Conservation (phyloP, 2,329 filamentous ascomycete genomes). For the Fusarium metavorans region DNA sequence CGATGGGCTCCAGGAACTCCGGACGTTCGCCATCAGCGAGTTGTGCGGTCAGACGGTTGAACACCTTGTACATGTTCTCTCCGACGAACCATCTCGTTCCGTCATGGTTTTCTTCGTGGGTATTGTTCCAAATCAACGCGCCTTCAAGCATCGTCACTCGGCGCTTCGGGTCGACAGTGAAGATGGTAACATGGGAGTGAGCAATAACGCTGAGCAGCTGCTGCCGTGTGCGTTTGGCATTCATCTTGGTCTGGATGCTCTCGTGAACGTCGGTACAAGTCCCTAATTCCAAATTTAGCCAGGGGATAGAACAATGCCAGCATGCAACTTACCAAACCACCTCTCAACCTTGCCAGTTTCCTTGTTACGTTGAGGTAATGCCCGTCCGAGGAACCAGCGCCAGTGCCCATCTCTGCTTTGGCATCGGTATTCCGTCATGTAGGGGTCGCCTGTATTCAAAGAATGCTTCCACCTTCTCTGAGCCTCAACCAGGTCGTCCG, state of each 20-base stretch:
- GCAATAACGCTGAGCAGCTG: constrained; percentile 80
- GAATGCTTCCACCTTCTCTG: constrained; percentile 70
- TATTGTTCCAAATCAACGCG: constrained; percentile 67
- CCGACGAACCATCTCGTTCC: constrained; percentile 66
- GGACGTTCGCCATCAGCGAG: constrained; percentile 58
- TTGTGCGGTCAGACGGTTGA: constrained; percentile 62
- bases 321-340: constrained; percentile 73
- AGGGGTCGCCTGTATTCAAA: constrained; percentile 75
- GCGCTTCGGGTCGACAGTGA: constrained; percentile 74
- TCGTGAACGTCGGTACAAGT: constrained; percentile 86
- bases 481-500: constrained; percentile 73
- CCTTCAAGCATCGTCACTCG: constrained; percentile 79
- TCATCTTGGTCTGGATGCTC: constrained; percentile 74
- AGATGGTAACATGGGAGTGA: constrained; percentile 81
- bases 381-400: constrained; percentile 83
- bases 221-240: constrained; percentile 74
- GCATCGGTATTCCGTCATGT: constrained; percentile 78
- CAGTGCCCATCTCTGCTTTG: constrained; percentile 75
- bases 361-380: constrained; percentile 74
- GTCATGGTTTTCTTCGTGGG: constrained; percentile 53
- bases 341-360: constrained; percentile 77
- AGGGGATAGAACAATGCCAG: background rate
- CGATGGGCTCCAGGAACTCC: constrained; percentile 69
- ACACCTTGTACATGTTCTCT: constrained; percentile 73
- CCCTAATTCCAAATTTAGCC: constrained; percentile 44